Evolutionary conservation across 768 basidiomycete genomes (phyloP).

Genomic region (Zangia roseola): DNA sequence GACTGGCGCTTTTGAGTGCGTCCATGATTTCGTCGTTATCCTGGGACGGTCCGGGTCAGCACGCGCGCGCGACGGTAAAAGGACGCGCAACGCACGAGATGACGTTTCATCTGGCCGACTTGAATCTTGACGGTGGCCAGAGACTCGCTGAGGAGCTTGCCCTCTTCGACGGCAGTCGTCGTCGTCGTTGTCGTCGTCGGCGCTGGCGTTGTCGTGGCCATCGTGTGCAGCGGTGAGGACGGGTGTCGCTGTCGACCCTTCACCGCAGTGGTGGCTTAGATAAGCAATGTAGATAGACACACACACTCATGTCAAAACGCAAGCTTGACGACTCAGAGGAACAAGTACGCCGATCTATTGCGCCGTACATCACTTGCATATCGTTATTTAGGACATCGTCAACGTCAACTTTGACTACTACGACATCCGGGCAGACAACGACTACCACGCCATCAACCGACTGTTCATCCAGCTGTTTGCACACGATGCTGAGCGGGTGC

Average conservation of each 20-base stretch:
- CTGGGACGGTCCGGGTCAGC: slow-evolving; percentile 37
- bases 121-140: slow-evolving; percentile 86
- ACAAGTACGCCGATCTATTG: slow-evolving; percentile 33
- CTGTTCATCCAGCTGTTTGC: slow-evolving; percentile 65
- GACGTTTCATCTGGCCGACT: slow-evolving; percentile 92
- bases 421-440: slow-evolving; percentile 75
- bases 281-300: slow-evolving; percentile 8
- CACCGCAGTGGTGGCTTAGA: slow-evolving; percentile 5
- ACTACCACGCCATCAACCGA: slow-evolving; percentile 85
- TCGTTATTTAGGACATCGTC: slow-evolving; percentile 17
- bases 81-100: slow-evolving; percentile 58
- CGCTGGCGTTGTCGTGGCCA: slow-evolving; percentile 22
- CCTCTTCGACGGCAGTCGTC: slow-evolving; percentile 63
- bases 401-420: slow-evolving; percentile 80
- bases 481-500: slow-evolving; percentile 70
- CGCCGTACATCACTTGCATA: slow-evolving; percentile 19
- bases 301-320: slow-evolving; percentile 48
- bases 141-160: slow-evolving; percentile 81
- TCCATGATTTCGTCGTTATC: slow-evolving; percentile 98
- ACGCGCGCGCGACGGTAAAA: not conserved
- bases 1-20: slow-evolving; percentile 92
- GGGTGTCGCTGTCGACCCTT: not conserved
- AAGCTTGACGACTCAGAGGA: slow-evolving; percentile 47
- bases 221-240: slow-evolving; percentile 13
- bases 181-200: slow-evolving; percentile 15